Evolutionary conservation across 805 yeast species (phyloP), one percentile per base, ranked within the genome.

Genomic region (Wickerhamomyces canadensis): DNA sequence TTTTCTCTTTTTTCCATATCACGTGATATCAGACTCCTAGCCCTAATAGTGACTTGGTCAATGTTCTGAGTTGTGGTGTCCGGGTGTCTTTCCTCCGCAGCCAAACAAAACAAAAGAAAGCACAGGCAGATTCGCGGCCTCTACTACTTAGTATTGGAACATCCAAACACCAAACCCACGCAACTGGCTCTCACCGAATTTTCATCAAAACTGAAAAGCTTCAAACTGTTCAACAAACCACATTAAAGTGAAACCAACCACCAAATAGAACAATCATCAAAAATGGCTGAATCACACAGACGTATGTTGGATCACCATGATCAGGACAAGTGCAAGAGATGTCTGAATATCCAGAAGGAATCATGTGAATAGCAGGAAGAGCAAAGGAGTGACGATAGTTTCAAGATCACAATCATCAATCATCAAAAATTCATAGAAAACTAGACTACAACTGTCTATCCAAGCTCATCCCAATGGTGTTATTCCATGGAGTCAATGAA

Each of bases 251-350:
- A 32, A 32, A 37, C 33, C 35, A 38, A 43, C 49, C 30, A 40
- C 43, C 44, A 45, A n/a, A n/a, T 37, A 19, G 29, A 26, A 38
- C 36, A 36, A 35, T 39, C 41, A 47, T 41, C 48, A 52, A 45
- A n/a, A 73, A 86, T 86, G 95, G 88, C 95, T 77, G 95, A 85
- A 79, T 82, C 95, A 68, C 95, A 86, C 77, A 86, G 96, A 87
- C 83, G 95, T 85, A 86, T 72, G 95, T 84, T 56, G 12, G 12
- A 14, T 10, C n/a, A n/a, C n/a, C n/a, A n/a, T n/a, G n/a, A n/a
- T n/a, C n/a, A n/a, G n/a, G n/a, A n/a, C n/a, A n/a, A n/a, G n/a
- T n/a, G 26, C 21, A 19, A 30, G 28, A 18, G 18, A 6, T n/a
- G n/a, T n/a, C n/a, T n/a, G n/a, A n/a, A n/a, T n/a, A n/a, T n/a